A percentile compares a stretch with the other conserved stretches of the same genome.
phyloP scores from a whole-genome alignment of 331 rosid species.

The Quercus lobata region DNA sequence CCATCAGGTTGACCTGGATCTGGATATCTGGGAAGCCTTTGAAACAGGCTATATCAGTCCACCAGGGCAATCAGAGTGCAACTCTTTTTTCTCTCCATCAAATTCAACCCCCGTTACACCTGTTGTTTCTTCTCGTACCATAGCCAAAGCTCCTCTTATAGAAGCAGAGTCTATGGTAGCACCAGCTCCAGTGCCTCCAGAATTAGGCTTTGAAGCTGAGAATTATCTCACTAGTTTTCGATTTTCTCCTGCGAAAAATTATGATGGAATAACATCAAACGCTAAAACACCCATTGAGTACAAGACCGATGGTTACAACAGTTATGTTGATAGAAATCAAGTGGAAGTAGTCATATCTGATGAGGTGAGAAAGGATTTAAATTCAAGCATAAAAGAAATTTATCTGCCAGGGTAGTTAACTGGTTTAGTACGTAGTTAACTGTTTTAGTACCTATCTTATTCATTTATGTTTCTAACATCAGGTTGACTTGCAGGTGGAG shows the following conservation, averaged over 20 bases:
- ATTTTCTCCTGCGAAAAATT: constrained; percentile 8
- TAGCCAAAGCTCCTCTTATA: constrained; percentile 43
- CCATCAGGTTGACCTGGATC: constrained; percentile 29
- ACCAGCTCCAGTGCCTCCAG: constrained; percentile 36
- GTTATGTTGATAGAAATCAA: too few species aligned
- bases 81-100: background rate
- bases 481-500: background rate
- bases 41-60: constrained; percentile 17
- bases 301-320: too few species aligned
- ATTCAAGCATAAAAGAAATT: too few species aligned
- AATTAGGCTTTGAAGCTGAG: constrained; percentile 35
- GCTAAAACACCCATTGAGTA: background rate
- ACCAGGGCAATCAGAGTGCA: constrained; percentile 24
- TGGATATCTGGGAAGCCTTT: constrained; percentile 15
- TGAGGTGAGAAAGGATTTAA: too few species aligned
- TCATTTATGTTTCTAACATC: background rate
- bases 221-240: constrained; percentile 10
- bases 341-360: too few species aligned
- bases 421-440: too few species aligned
- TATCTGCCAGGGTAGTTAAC: too few species aligned
- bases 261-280: background rate
- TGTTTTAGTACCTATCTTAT: background rate
- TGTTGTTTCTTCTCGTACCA: constrained; percentile 37
- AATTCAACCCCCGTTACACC: constrained; percentile 41
- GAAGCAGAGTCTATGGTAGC: constrained; percentile 43